Percentiles rank a stretch among this genome's conserved stretches.
These are phyloP conservation scores for Exophiala oligosperma DNA, from an alignment of 2,329 filamentous ascomycete species.

Conservation along the genomic window DNA sequence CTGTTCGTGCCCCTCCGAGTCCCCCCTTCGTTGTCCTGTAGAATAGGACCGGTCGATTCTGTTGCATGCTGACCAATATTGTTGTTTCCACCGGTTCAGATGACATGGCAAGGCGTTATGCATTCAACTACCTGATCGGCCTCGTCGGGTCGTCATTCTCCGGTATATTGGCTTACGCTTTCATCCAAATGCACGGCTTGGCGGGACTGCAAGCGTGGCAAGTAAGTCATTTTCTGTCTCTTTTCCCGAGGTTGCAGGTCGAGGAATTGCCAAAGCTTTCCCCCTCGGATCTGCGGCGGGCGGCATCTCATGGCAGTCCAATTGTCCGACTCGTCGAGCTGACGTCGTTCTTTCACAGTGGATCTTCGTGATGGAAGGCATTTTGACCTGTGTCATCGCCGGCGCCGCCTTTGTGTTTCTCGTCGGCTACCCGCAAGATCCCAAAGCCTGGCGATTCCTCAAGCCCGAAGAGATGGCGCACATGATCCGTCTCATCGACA, in stretches of 20 bases:
- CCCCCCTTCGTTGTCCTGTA: no score
- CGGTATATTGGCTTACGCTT: slow-evolving; percentile 16
- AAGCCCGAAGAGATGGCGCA: slow-evolving; percentile 6
- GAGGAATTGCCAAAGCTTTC: no score
- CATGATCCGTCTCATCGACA: slow-evolving; percentile 27
- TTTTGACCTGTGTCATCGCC: slow-evolving; percentile 30
- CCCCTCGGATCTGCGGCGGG: no score
- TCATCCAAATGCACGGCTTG: slow-evolving; percentile 12
- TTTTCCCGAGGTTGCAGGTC: background rate
- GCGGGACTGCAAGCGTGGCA: slow-evolving; percentile 24
- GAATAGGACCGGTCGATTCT: background rate
- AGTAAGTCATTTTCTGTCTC: slow-evolving; percentile 25
- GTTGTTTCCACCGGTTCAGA: slow-evolving; percentile 14
- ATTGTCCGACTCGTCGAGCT: background rate
- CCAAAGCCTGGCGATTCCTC: slow-evolving; percentile 30
- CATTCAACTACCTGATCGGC: slow-evolving; percentile 13
- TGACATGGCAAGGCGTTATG: slow-evolving; percentile 30
- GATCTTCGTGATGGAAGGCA: slow-evolving; percentile 25
- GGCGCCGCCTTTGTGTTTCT: slow-evolving; percentile 30
- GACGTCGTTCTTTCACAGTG: slow-evolving; percentile 9
- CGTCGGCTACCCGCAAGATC: slow-evolving; percentile 33
- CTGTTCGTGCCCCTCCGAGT: slow-evolving; percentile 1
- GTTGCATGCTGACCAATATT: no score
- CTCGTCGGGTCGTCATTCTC: slow-evolving; percentile 6
- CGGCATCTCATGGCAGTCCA: no score